Base-by-base conservation (phyloP, 352 stramenopile species). In the Phytophthora pisi region DNA sequence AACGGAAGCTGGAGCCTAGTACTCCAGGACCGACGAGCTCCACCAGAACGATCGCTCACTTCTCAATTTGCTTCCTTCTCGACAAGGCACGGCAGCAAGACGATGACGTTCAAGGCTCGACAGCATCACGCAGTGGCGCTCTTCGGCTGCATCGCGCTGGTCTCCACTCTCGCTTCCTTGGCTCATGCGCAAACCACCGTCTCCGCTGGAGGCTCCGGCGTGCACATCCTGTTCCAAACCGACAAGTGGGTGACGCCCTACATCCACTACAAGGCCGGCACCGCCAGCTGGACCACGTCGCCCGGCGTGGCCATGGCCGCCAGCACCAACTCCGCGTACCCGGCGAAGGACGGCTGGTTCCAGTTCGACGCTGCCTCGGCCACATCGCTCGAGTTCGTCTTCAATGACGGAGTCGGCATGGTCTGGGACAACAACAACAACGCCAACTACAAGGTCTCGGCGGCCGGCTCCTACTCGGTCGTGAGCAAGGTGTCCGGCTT, bases 401-500 rank as follows among this genome's bases (percentile, higher is more conserved):
- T 77, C 65, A 76, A 76, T 18, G 68, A 76, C 30, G 70, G 64
- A 34, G 65, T 70, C 8, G 70, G 65, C 1, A 46, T 67, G 28
- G 53, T 63, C 51, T 77, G 70, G 70, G 70, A 77, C 65, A 77
- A 77, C 65, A 77, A 77, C 57, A 71, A 64, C 60, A 70, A 70
- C 38, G 56, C 42, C 30, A 77, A 74, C 50, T 77, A 77, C 60
- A 68, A 71, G 30, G 70, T 68, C 13, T 61, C 59, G 0, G 45
- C 52, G 1, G 36, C 66, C 3, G 66, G 70, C 11, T 67, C 52
- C 11, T 78, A 74, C 52, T 53, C 65, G 31, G 51, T 77, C 28
- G 52, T 71, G 36, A 77, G 65, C 50, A 57, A 74, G 10, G 64
- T 79, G 3, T 60, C 56, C 0, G 68, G 56, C 15, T 69, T 72